These are phyloP conservation scores for Tubosaeta brunneosetosa DNA, from an alignment of 768 basidiomycete species.

Conservation along the genomic window DNA sequence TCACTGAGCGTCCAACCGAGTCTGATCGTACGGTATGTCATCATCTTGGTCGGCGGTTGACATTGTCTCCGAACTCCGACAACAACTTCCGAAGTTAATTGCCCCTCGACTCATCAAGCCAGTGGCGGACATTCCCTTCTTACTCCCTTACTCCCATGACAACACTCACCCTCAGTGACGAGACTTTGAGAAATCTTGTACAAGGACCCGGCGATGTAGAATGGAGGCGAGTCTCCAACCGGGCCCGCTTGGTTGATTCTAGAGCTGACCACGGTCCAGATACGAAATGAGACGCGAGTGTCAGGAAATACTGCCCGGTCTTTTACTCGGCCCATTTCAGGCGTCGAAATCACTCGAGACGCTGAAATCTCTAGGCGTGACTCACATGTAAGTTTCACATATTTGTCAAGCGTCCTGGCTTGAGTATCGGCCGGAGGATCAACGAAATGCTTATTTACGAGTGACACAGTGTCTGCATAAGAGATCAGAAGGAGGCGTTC, in stretches of 20 bases:
- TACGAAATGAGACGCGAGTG: slow-evolving; percentile 97
- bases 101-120: slow-evolving; percentile 1
- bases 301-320: slow-evolving; percentile 82
- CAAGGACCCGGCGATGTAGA: slow-evolving; percentile 80
- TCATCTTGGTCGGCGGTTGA: slow-evolving; percentile 47
- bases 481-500: slow-evolving; percentile 86
- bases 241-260: background rate
- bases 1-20: slow-evolving; percentile 5
- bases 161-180: slow-evolving; percentile 29
- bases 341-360: slow-evolving; percentile 78
- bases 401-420: background rate
- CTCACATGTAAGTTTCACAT: slow-evolving; percentile 63
- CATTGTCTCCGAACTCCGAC: slow-evolving; percentile 26
- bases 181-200: slow-evolving; percentile 54
- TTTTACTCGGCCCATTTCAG: slow-evolving; percentile 83
- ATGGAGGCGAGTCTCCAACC: slow-evolving; percentile 56
- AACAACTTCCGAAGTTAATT: slow-evolving; percentile 15
- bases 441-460: background rate
- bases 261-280: slow-evolving; percentile 34
- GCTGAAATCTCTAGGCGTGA: slow-evolving; percentile 60
- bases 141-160: slow-evolving; percentile 9
- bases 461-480: slow-evolving; percentile 69
- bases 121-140: background rate
- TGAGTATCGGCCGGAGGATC: background rate
- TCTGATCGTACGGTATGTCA: slow-evolving; percentile 50